Base-by-base conservation (phyloP, 1,284 basidiomycete genomes). In the Melampsora larici-populina region DNA sequence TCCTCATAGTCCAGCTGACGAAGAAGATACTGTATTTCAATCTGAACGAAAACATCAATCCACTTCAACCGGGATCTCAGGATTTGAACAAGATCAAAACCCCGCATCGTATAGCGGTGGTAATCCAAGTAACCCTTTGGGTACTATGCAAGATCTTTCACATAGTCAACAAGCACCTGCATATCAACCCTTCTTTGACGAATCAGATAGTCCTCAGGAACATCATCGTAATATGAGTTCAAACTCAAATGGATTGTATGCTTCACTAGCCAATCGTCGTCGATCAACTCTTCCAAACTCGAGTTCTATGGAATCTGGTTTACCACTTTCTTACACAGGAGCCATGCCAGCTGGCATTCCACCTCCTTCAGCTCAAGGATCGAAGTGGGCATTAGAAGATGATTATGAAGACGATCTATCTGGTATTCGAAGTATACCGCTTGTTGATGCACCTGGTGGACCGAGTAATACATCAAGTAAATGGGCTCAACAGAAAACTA, bases 381-480 rank as follows among this genome's bases (percentile, higher is more conserved):
- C 29, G 15, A 33, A 40, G 36, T 65, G 29, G 36, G 36, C 29
- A 40, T 65, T 40, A 58, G 63, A 77, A 18, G 67, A 26, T 7
- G 24, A 63, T 13, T 66, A 77, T 31, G 70, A 71, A 60, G 70
- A 71, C n/a, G 55, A 71, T 9, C 33, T 70, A 17, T 29, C 58
- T 11, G 67, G 74, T n/a, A 77, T 77, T 31, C 66, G 46, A n/a
- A 62, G 65, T n/a, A 77, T 77, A 55, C 74, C 74, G 17, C 43
- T 77, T n/a, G 74, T 77, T 46, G 60, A 77, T 49, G 29, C 55
- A n/a, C 55, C 55, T 58, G 55, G n/a, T 58, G 55, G 55, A 58
- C 55, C 55, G 29, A 58, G 55, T 58, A 58, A 15, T 58, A n/a
- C n/a, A 58, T 58, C 55, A 58, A 58, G 29, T 58, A 58, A 58